Percentiles rank a stretch among this genome's conserved stretches.
Evolutionary conservation across 768 basidiomycete genomes (phyloP).

Genomic region (Antrodiella citrinella): DNA sequence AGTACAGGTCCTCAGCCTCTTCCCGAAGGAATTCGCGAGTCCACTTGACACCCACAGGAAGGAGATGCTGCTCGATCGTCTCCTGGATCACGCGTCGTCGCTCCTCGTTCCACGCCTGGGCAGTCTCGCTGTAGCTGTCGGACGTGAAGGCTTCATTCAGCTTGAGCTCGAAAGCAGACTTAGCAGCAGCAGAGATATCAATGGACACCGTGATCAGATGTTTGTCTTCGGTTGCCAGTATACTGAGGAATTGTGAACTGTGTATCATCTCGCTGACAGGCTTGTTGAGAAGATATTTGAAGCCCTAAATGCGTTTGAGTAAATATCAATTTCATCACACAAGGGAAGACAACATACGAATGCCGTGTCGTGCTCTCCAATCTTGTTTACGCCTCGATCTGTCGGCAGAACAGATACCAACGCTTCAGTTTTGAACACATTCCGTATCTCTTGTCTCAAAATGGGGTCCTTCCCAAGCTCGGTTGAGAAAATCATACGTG

Average conservation of each 20-base stretch:
- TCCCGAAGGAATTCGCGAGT: constrained; percentile 81
- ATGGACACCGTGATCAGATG: constrained; percentile 76
- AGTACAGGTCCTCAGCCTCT: constrained; percentile 82
- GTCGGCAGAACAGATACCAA: constrained; percentile 78
- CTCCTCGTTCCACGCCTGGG: constrained; percentile 87
- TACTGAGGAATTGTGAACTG: constrained; percentile 78
- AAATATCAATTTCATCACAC: background rate
- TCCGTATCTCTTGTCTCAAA: constrained; percentile 69
- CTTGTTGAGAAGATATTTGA: constrained; percentile 89
- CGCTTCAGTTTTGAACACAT: constrained; percentile 66
- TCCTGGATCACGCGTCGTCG: constrained; percentile 73
- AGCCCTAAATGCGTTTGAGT: constrained; percentile 47
- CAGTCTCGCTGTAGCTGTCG: constrained; percentile 76
- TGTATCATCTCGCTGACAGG: constrained; percentile 61
- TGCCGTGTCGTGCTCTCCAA: constrained; percentile 65
- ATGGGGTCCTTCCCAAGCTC: constrained; percentile 93
- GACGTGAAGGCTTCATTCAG: constrained; percentile 81
- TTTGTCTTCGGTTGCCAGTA: constrained; percentile 86
- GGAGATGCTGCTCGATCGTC: constrained; percentile 70
- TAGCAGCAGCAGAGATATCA: constrained; percentile 51
- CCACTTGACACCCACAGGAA: constrained; percentile 85
- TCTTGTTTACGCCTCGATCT: constrained; percentile 73
- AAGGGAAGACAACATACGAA: constrained; percentile 42
- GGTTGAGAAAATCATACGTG: constrained; percentile 77
- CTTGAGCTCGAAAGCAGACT: constrained; percentile 61